These are phyloP conservation scores for Butyriboletus appendiculatus DNA, from an alignment of 1,284 basidiomycete species.

Conservation along the genomic window DNA sequence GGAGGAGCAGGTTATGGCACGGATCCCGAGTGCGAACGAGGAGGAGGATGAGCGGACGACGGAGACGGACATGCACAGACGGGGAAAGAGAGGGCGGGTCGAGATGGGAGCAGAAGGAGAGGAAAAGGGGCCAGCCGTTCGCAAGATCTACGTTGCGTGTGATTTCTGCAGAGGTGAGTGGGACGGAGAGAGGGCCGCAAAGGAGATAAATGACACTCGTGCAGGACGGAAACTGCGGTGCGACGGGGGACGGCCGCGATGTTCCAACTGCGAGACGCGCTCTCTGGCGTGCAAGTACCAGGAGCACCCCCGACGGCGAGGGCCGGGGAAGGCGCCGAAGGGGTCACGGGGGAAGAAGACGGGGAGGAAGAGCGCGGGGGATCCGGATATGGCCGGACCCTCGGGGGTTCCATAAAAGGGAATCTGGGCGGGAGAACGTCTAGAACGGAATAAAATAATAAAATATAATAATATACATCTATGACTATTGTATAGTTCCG, in stretches of 20 bases:
- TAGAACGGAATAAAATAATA: conserved; percentile 24
- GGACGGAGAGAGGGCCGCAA: not conserved
- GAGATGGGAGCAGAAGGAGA: conserved; percentile 16
- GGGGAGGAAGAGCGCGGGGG: conserved; percentile 26
- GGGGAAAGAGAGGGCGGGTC: conserved; percentile 22
- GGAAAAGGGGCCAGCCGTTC: conserved; percentile 25
- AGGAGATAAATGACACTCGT: conserved; percentile 8
- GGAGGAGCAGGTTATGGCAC: conserved; percentile 15
- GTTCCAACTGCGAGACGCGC: conserved; percentile 56
- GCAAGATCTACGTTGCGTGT: conserved; percentile 52
- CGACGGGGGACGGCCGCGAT: conserved; percentile 61
- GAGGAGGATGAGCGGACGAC: conserved; percentile 15
- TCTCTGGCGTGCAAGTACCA: conserved; percentile 55
- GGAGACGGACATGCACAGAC: conserved; percentile 7
- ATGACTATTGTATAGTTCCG: conserved; percentile 32
- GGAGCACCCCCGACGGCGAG: conserved; percentile 55
- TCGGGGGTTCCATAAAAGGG: conserved; percentile 30
- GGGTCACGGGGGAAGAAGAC: conserved; percentile 36
- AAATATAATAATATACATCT: conserved; percentile 24
- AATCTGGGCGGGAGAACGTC: conserved; percentile 16
- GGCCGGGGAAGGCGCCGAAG: conserved; percentile 68
- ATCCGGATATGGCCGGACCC: conserved; percentile 30
- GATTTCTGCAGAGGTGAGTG: conserved; percentile 69
- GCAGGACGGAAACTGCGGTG: conserved; percentile 72
- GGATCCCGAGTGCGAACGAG: conserved; percentile 10